phyloP scores from a whole-genome alignment of 75 land plant species.

The Isoetes taiwanensis region DNA sequence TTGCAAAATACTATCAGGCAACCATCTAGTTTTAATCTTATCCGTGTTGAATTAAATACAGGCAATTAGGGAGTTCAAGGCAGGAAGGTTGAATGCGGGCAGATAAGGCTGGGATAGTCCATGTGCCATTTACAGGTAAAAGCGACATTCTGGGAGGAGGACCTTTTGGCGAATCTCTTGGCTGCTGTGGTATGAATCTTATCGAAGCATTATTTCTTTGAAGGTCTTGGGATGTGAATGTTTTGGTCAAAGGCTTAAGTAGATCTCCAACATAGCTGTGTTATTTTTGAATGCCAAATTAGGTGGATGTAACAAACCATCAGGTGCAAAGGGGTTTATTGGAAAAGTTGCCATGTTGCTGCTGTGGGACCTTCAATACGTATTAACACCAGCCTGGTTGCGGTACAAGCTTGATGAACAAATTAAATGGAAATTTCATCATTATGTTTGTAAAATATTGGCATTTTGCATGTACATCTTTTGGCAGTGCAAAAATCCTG shows the following conservation, averaged over 20 bases:
- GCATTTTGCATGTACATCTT: too few relatives aligned
- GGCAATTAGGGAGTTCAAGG: slow-evolving; percentile 91
- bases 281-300: slow-evolving; percentile 23
- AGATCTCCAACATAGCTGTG: neutral
- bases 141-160: slow-evolving; percentile 59
- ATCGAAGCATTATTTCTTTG: neutral
- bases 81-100: slow-evolving; percentile 87
- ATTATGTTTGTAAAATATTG: too few relatives aligned
- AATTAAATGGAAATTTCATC: too few relatives aligned
- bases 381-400: slow-evolving; percentile 49
- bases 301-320: slow-evolving; percentile 79
- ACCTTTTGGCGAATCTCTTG: slow-evolving; percentile 59
- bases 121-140: slow-evolving; percentile 92
- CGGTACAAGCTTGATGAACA: slow-evolving; percentile 57
- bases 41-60: too few relatives aligned
- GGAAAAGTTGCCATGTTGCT: slow-evolving; percentile 74
- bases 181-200: slow-evolving; percentile 48
- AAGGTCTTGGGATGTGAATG: neutral
- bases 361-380: slow-evolving; percentile 96
- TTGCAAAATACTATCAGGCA: too few relatives aligned
- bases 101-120: slow-evolving; percentile 98
- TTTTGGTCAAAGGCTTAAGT: neutral
- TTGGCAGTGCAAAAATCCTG: too few relatives aligned
- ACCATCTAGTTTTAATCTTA: too few relatives aligned
- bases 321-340: slow-evolving; percentile 96